Evolutionary conservation across 768 basidiomycete genomes (phyloP).

Genomic region (Hygrocybe punicea): DNA sequence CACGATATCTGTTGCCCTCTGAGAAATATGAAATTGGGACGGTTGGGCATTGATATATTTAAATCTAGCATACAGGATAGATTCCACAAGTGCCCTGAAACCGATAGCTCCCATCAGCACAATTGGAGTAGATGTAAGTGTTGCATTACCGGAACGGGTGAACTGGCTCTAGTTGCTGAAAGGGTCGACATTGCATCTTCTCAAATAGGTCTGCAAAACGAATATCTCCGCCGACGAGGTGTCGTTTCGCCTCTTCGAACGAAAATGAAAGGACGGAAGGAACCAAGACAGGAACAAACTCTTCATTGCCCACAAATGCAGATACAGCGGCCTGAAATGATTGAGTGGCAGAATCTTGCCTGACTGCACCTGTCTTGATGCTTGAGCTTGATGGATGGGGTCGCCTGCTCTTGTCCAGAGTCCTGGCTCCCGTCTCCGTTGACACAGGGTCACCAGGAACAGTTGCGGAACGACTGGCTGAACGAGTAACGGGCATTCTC

Average conservation of each 20-base stretch:
- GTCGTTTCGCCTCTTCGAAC: constrained; percentile 70
- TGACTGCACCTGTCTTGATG: too few relatives aligned
- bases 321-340: too few relatives aligned
- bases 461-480: constrained; percentile 22
- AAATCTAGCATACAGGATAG: constrained; percentile 53
- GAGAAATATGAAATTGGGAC: background rate
- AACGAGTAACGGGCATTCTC: constrained; percentile 34
- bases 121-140: background rate
- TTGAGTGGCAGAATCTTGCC: too few relatives aligned
- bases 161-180: constrained; percentile 66
- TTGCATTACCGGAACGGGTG: constrained; percentile 72
- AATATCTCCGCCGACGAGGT: constrained; percentile 62
- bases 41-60: background rate
- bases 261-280: constrained; percentile 72
- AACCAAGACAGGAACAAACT: constrained; percentile 44
- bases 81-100: constrained; percentile 65
- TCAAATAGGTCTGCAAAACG: constrained; percentile 71
- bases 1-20: constrained; percentile 77
- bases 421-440: background rate
- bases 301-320: background rate
- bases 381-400: too few relatives aligned
- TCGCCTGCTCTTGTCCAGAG: background rate
- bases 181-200: constrained; percentile 70
- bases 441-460: background rate
- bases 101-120: background rate